A percentile compares a stretch with the other conserved stretches of the same genome.
Evolutionary conservation across 1,284 basidiomycete species (phyloP).

Genomic region (Cryptococcus sp.): DNA sequence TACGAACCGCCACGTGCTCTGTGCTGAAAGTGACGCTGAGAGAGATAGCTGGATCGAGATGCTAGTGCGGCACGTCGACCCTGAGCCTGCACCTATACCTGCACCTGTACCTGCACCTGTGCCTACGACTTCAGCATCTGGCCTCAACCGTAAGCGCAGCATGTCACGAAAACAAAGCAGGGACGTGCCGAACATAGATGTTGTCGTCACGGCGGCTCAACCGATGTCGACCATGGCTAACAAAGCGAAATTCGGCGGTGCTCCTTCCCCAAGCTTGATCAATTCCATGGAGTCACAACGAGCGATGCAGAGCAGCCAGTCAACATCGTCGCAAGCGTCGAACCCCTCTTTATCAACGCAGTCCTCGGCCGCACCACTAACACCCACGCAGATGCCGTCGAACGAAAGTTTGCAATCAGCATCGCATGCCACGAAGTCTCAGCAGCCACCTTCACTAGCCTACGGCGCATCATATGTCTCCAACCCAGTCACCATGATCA

Average conservation of each 20-base stretch:
- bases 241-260: constrained; percentile 64
- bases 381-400: constrained; percentile 2
- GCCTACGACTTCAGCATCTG: constrained; percentile 12
- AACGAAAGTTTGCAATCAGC: background rate
- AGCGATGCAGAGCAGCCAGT: constrained; percentile 33
- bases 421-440: background rate
- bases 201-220: constrained; percentile 60
- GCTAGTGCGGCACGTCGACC: constrained; percentile 69
- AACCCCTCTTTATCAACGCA: constrained; percentile 19
- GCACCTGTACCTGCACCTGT: constrained; percentile 38
- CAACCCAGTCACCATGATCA: constrained; percentile 19
- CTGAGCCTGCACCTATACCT: constrained; percentile 17
- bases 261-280: constrained; percentile 53
- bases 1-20: constrained; percentile 83
- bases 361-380: constrained; percentile 9
- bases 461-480: constrained; percentile 3
- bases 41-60: constrained; percentile 94
- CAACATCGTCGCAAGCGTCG: constrained; percentile 15
- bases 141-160: constrained; percentile 31
- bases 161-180: constrained; percentile 57
- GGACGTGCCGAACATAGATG: constrained; percentile 64
- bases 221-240: constrained; percentile 66
- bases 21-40: constrained; percentile 91
- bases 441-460: background rate
- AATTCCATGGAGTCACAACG: constrained; percentile 46